Percentiles rank a stretch among this genome's conserved stretches.
These are phyloP conservation scores for Raphanus raphanistrum DNA, from an alignment of 345 rosid genomes.

Conservation along the genomic window DNA sequence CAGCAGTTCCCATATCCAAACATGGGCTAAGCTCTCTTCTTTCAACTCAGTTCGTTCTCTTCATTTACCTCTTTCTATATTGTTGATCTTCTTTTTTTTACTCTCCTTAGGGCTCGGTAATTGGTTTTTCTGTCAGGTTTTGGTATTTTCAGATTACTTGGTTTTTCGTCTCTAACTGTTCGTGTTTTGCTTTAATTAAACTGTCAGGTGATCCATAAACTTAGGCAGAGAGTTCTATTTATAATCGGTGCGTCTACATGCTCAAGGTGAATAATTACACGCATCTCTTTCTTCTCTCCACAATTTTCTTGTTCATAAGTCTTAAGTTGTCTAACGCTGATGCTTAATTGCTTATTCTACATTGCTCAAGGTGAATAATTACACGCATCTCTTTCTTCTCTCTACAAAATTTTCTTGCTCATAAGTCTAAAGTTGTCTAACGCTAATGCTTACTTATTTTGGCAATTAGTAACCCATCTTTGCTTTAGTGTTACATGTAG, in stretches of 20 bases:
- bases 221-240: conserved; percentile 56
- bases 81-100: not conserved
- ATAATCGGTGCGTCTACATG: conserved; percentile 45
- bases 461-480: not conserved
- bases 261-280: conserved; percentile 13
- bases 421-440: not conserved
- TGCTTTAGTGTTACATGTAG: not conserved
- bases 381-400: not conserved
- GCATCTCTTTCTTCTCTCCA: not conserved
- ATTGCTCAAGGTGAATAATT: conserved; percentile 20
- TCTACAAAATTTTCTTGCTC: not conserved
- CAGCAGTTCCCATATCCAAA: conserved; percentile 49
- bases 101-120: not conserved
- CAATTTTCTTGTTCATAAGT: not conserved
- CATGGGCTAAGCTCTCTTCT: conserved; percentile 69
- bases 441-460: not conserved
- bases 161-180: not conserved
- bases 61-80: conserved; percentile 9
- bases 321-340: not conserved
- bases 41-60: conserved; percentile 45
- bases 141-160: not conserved
- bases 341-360: not conserved
- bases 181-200: not conserved
- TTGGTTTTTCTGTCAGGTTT: not conserved
- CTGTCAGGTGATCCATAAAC: conserved; percentile 55